These are phyloP conservation scores for Cutaneotrichosporon arboriforme DNA, from an alignment of 1,284 basidiomycete genomes.

Conservation along the genomic window DNA sequence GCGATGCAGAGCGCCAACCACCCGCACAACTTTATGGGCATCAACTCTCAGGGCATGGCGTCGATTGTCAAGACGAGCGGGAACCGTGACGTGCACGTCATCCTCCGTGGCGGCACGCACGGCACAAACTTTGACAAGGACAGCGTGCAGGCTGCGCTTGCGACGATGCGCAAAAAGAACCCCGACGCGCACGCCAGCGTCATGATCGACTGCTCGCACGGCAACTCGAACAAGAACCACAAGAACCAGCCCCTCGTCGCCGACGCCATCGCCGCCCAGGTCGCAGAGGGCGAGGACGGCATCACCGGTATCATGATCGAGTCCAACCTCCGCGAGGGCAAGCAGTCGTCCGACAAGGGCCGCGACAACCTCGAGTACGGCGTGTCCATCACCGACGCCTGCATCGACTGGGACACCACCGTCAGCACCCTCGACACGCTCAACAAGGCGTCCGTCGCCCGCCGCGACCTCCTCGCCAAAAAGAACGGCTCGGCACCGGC, in stretches of 20 bases:
- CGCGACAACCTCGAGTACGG: constrained; percentile 68
- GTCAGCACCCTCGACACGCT: constrained; percentile 68
- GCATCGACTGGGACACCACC: constrained; percentile 77
- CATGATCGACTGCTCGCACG: constrained; percentile 53
- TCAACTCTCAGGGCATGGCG: constrained; percentile 87
- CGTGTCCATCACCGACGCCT: constrained; percentile 84
- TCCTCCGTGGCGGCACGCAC: constrained; percentile 79
- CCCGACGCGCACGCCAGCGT: constrained; percentile 45
- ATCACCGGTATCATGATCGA: constrained; percentile 92
- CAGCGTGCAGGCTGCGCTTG: constrained; percentile 66
- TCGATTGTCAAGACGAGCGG: constrained; percentile 93
- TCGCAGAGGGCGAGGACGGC: constrained; percentile 63
- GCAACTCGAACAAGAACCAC: constrained; percentile 89
- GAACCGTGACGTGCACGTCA: constrained; percentile 86
- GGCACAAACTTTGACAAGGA: constrained; percentile 70
- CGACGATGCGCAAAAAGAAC: constrained; percentile 63
- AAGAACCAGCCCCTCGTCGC: constrained; percentile 90
- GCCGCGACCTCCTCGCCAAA: constrained; percentile 32
- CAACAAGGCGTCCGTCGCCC: constrained; percentile 52
- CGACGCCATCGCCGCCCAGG: constrained; percentile 77
- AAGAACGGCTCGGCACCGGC: constrained; percentile 8
- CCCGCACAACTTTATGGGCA: constrained; percentile 96
- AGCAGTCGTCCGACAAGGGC: constrained; percentile 60
- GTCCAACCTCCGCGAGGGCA: constrained; percentile 79
- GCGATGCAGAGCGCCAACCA: constrained; percentile 90